These are phyloP conservation scores for Toxoplasma gondii DNA, from an alignment of 169 alveolate genomes.

Conservation along the genomic window DNA sequence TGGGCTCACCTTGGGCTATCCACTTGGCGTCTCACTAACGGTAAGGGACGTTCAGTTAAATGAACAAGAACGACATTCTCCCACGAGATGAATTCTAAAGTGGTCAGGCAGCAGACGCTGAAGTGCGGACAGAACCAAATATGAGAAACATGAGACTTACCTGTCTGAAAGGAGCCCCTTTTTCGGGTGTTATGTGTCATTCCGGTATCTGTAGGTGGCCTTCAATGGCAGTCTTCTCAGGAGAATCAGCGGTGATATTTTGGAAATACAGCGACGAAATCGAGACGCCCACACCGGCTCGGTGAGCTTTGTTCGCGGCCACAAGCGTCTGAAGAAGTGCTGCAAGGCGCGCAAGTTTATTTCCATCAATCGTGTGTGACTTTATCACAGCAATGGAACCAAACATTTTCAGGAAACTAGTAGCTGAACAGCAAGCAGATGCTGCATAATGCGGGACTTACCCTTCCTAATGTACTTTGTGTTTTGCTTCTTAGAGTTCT, in stretches of 20 bases:
- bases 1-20: slow-evolving; percentile 18
- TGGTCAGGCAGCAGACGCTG: not conserved
- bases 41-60: not conserved
- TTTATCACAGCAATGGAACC: no score
- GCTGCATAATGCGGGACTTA: no score
- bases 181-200: not conserved
- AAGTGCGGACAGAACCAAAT: no score
- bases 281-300: not conserved
- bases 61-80: not conserved
- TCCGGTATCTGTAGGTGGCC: not conserved
- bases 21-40: slow-evolving; percentile 14
- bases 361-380: no score
- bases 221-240: not conserved
- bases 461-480: no score
- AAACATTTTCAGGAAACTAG: no score
- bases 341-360: no score
- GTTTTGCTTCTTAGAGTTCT: no score
- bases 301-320: not conserved
- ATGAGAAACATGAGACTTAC: no score
- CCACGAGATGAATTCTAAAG: not conserved
- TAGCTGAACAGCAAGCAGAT: no score
- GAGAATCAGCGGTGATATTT: not conserved
- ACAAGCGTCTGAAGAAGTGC: not conserved
- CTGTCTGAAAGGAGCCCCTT: no score
- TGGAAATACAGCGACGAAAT: not conserved